A percentile compares a stretch with the other conserved stretches of the same genome.
Evolutionary conservation across 306 rosid species (phyloP).

Genomic region (Castanospermum australe): DNA sequence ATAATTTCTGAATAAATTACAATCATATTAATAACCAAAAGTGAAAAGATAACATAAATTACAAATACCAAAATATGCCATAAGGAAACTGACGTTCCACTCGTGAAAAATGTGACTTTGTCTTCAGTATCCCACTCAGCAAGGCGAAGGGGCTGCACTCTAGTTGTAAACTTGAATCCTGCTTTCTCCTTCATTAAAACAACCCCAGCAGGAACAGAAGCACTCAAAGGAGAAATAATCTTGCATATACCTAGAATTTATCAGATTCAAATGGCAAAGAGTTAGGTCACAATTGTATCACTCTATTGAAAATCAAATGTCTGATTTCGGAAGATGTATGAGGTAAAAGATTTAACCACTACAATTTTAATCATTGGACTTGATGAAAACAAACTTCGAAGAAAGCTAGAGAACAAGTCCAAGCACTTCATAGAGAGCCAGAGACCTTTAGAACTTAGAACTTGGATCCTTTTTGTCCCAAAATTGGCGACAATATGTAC

Average conservation of each 20-base stretch:
- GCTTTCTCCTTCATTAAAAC: constrained; percentile 87
- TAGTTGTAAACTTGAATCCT: constrained; percentile 94
- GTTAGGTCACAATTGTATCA: constrained; percentile 1
- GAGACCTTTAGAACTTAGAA: not conserved
- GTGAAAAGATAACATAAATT: not conserved
- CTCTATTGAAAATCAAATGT: not conserved
- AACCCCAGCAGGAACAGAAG: constrained; percentile 94
- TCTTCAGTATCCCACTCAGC: constrained; percentile 98
- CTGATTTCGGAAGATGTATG: not conserved
- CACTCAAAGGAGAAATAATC: constrained; percentile 86
- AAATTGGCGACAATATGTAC: not conserved
- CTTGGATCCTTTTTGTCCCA: not conserved
- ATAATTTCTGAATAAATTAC: constrained; percentile 65
- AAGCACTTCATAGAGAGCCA: not conserved
- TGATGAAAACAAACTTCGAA: not conserved
- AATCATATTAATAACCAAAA: constrained; percentile 37
- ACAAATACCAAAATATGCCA: not conserved
- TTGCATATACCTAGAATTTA: constrained; percentile 80
- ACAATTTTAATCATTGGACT: not conserved
- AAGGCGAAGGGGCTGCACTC: constrained; percentile 98
- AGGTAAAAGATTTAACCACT: not conserved
- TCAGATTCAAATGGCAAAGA: constrained; percentile 1
- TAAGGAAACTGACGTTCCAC: constrained; percentile 73
- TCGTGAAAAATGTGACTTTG: constrained; percentile 88
- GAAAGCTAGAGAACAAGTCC: not conserved